Percentiles rank a stretch among this genome's conserved stretches.
phyloP scores from a whole-genome alignment of 306 rosid species.

The Castanea sativa region DNA sequence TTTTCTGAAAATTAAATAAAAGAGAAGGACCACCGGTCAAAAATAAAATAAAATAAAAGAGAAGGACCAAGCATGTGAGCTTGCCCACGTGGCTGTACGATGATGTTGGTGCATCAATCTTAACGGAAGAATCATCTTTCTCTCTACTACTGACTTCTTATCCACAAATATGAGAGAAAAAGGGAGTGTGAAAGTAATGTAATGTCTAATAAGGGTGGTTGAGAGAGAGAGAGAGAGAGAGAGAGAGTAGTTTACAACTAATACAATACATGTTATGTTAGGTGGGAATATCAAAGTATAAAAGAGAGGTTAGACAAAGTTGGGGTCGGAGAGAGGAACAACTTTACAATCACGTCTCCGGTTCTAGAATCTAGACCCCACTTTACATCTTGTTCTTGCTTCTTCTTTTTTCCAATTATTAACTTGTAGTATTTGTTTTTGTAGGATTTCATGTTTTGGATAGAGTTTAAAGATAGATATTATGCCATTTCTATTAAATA shows the following conservation, averaged over 20 bases:
- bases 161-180: not conserved
- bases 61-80: not conserved
- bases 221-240: too few species aligned
- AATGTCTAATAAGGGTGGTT: too few species aligned
- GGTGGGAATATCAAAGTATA: not conserved
- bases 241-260: not conserved
- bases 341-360: not conserved
- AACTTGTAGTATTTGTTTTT: too few species aligned
- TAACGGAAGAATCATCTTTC: not conserved
- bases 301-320: not conserved
- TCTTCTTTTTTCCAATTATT: too few species aligned
- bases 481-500: too few species aligned
- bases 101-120: slow-evolving; percentile 22
- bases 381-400: not conserved
- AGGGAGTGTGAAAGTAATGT: too few species aligned
- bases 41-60: not conserved
- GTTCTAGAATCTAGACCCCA: not conserved
- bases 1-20: not conserved
- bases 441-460: too few species aligned
- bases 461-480: too few species aligned
- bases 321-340: not conserved
- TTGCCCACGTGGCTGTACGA: slow-evolving; percentile 25
- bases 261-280: not conserved
- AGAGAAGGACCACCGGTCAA: not conserved
- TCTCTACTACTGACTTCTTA: not conserved